phyloP scores from a whole-genome alignment of 2,329 filamentous ascomycete species.

The Acrocalymma vagum region DNA sequence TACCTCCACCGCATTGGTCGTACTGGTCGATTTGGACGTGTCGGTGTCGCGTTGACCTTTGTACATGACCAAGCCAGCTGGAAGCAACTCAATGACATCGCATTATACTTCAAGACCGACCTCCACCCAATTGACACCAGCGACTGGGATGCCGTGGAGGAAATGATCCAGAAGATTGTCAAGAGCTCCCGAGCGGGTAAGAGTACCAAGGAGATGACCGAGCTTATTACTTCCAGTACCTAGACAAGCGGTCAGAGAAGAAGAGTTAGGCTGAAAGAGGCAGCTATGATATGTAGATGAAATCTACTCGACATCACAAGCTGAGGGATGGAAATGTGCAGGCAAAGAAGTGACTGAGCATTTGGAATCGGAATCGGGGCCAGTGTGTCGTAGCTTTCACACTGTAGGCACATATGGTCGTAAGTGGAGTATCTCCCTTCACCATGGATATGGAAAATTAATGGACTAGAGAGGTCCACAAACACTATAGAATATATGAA shows the following conservation, averaged over 20 bases:
- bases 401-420: no score
- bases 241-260: constrained; percentile 2
- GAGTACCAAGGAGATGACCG: constrained; percentile 49
- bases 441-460: constrained; percentile 6
- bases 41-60: constrained; percentile 95
- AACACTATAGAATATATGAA: constrained; percentile 19
- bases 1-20: constrained; percentile 98
- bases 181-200: constrained; percentile 51
- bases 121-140: constrained; percentile 82
- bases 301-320: constrained; percentile 1
- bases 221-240: constrained; percentile 20
- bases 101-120: constrained; percentile 79
- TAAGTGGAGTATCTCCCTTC: constrained; percentile 1
- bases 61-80: constrained; percentile 88
- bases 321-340: neutral
- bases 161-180: constrained; percentile 74
- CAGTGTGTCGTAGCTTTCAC: no score
- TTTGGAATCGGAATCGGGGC: no score
- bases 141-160: constrained; percentile 92
- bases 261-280: neutral
- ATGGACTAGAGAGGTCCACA: constrained; percentile 5
- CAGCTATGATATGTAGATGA: constrained; percentile 2
- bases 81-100: constrained; percentile 80
- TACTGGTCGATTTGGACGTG: constrained; percentile 94
- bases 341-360: neutral